Evolutionary conservation across 129 eudicot genomes (phyloP), one percentile per base, ranked within the genome.

Genomic region (Arctium lappa): DNA sequence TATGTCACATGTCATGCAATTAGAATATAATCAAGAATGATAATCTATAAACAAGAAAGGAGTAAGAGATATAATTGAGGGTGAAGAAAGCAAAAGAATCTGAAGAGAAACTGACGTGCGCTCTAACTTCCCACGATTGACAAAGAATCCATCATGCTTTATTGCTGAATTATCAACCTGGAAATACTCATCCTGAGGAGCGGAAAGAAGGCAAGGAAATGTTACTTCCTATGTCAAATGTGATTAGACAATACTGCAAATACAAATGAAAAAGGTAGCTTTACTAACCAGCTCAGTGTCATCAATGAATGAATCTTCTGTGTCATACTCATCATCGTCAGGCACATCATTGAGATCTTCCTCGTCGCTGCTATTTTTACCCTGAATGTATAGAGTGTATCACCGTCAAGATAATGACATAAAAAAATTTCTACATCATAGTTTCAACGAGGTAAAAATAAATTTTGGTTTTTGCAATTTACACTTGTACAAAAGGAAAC

Each of bases 141-240:
- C 95, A 88, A 96, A 96, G 87, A 91, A 96, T 22, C 99, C 99
- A 86, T 93, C 99, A 86, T 96, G 99, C 78, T 93, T 96, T 82
- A 94, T 89, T 60, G 97, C 91, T 38, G 99, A 92, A 83, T 96
- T 93, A 88, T 96, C 99, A 83, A 96, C 99, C 89, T 96, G 92
- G 85, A 96, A 96, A 86, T 96, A 96, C 72, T 93, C 99, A 85
- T 96, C 98, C 99, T 96, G 95, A 84, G 83, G 5, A 90, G 33
- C 56, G 78, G 50, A 77, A 69, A 16, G 46, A 33, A 60, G 77
- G 34, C 15, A 77, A 72, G 22, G 32, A 69, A 62, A 37, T 30
- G 32, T 78, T 73, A 73, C 74, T 39, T 66, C 5, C 12, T 18
- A 32, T 62, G 44, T 22, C 75, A 36, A 34, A 62, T 34, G 50